A percentile compares a stretch with the other conserved stretches of the same genome.
These are phyloP conservation scores for Podospora appendiculata DNA, from an alignment of 495 filamentous ascomycete species.

Conservation along the genomic window DNA sequence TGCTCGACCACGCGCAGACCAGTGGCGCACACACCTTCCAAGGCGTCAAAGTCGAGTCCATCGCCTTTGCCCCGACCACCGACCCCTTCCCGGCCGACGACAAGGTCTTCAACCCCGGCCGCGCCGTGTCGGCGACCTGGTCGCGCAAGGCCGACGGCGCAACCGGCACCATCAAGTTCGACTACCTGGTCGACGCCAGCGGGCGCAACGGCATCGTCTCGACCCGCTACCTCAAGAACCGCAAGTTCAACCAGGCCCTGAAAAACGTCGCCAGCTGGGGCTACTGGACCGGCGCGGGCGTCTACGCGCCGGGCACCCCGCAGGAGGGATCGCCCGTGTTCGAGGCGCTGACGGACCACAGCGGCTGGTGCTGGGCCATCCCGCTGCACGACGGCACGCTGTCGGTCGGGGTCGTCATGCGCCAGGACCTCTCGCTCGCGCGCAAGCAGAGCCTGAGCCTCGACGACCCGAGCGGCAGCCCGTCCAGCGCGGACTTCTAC, in stretches of 20 bases:
- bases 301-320: constrained; percentile 21
- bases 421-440: constrained; percentile 21
- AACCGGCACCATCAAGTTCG: constrained; percentile 30
- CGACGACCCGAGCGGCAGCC: constrained; percentile 13
- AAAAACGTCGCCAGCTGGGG: constrained; percentile 40
- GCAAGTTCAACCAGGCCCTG: constrained; percentile 28
- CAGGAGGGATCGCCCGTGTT: constrained; percentile 30
- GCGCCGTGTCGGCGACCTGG: constrained; percentile 40
- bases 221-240: constrained; percentile 41
- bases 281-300: constrained; percentile 29
- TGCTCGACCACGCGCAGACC: constrained; percentile 42
- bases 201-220: constrained; percentile 30
- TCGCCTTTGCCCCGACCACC: constrained; percentile 24
- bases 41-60: constrained; percentile 29
- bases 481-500: constrained; percentile 31
- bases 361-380: constrained; percentile 40
- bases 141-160: constrained; percentile 30
- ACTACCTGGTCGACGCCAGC: constrained; percentile 40
- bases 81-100: neutral
- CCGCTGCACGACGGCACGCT: constrained; percentile 36
- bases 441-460: too few species aligned
- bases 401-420: constrained; percentile 34
- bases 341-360: constrained; percentile 24
- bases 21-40: constrained; percentile 42
- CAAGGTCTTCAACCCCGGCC: constrained; percentile 22